Percentiles rank a stretch among this genome's conserved stretches.
These are phyloP conservation scores for Zygoascus bituminiphila DNA, from an alignment of 805 yeast genomes.

Conservation along the genomic window DNA sequence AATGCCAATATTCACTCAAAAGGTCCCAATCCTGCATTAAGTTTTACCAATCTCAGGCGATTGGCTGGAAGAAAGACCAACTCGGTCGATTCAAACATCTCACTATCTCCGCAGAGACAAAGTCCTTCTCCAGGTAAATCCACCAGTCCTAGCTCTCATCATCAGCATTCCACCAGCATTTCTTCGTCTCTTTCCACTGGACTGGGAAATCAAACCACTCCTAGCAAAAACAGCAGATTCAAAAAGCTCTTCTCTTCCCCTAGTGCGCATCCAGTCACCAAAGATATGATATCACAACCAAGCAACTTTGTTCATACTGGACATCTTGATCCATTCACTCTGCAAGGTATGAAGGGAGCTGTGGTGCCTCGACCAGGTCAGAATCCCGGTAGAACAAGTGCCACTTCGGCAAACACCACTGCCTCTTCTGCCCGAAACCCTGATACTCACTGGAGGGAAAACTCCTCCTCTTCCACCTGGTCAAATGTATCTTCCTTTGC, in stretches of 20 bases:
- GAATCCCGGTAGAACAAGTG: background rate
- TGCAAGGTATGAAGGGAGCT: background rate
- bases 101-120: background rate
- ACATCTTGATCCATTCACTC: conserved; percentile 16
- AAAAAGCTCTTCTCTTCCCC: conserved; percentile 1
- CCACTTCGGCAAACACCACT: background rate
- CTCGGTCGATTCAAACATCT: background rate
- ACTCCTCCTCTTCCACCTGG: conserved; percentile 4
- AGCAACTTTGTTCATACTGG: conserved; percentile 19
- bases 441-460: conserved; percentile 3
- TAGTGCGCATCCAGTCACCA: conserved; percentile 4
- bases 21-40: background rate
- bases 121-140: background rate
- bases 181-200: background rate
- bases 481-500: conserved; percentile 2
- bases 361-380: background rate
- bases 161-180: conserved; percentile 1
- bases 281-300: conserved; percentile 17
- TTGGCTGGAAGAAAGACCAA: background rate
- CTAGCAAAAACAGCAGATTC: background rate
- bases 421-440: background rate
- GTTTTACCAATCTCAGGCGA: conserved; percentile 3
- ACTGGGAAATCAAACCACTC: background rate
- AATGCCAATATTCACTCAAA: background rate
- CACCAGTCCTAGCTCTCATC: background rate